phyloP scores from a whole-genome alignment of 169 alveolate species.

The Cryptosporidium baileyi region DNA sequence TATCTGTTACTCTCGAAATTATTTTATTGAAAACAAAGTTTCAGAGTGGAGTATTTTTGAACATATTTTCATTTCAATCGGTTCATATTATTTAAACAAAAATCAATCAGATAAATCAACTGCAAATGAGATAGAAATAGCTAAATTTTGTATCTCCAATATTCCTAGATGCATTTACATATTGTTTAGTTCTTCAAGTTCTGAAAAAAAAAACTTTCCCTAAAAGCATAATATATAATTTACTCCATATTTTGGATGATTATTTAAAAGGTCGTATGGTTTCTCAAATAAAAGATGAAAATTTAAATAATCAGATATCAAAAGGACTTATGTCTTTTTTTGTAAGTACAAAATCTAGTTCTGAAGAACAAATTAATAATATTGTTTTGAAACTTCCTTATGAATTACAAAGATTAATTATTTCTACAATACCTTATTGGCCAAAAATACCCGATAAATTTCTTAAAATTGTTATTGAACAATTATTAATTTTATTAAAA shows the following conservation, averaged over 20 bases:
- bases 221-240: constrained; percentile 14
- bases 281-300: background rate
- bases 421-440: constrained; percentile 55
- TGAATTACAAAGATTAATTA: background rate
- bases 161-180: constrained; percentile 29
- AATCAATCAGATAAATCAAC: background rate
- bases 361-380: background rate
- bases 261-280: background rate
- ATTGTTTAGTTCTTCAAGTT: background rate
- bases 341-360: background rate
- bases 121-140: constrained; percentile 14
- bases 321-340: constrained; percentile 35
- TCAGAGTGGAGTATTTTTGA: constrained; percentile 39
- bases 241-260: background rate
- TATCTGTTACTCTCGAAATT: background rate
- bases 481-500: background rate
- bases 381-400: background rate
- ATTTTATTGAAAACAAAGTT: background rate
- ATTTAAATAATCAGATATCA: background rate
- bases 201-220: background rate
- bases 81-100: background rate
- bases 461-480: background rate
- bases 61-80: background rate
- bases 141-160: constrained; percentile 17
- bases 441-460: constrained; percentile 22